Percentiles rank a stretch among this genome's conserved stretches.
Conservation (phyloP, 2,329 filamentous ascomycete species). For the Fusarium piperis region DNA sequence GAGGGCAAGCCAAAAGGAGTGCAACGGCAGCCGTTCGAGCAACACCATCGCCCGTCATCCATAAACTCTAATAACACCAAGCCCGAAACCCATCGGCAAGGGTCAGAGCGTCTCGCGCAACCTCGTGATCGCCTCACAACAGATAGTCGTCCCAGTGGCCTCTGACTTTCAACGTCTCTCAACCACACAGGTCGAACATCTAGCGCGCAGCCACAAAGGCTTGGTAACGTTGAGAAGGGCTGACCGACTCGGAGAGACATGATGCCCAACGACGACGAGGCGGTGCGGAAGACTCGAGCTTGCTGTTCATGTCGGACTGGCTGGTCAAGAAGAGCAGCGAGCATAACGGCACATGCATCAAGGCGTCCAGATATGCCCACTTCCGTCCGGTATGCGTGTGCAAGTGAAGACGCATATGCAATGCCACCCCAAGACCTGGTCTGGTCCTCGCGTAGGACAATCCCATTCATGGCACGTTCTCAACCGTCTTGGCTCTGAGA, state of each 20-base stretch:
- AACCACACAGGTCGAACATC: conserved; percentile 20
- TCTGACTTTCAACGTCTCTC: conserved; percentile 40
- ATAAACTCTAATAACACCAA: conserved; percentile 38
- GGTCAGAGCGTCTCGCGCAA: conserved; percentile 39
- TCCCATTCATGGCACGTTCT: conserved; percentile 41
- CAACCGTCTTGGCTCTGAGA: conserved; percentile 37
- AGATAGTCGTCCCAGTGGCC: conserved; percentile 31
- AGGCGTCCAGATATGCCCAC: conserved; percentile 17
- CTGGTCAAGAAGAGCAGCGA: conserved; percentile 7
- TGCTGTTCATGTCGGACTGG: conserved; percentile 7
- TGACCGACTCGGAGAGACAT: conserved; percentile 23
- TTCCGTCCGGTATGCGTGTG: conserved; percentile 36
- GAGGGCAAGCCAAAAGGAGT: conserved; percentile 28
- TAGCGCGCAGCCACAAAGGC: conserved; percentile 29
- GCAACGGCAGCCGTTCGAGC: conserved; percentile 17
- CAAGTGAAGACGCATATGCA: conserved; percentile 40
- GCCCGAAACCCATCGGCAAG: conserved; percentile 42
- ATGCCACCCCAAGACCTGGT: conserved; percentile 38
- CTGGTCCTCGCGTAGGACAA: conserved; percentile 40
- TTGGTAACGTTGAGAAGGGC: conserved; percentile 29
- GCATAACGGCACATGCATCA: conserved; percentile 14
- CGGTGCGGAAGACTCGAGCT: neutral
- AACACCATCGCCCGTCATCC: conserved; percentile 32
- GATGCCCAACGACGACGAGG: conserved; percentile 7
- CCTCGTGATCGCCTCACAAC: conserved; percentile 38